phyloP scores from a whole-genome alignment of 176 grass and related monocot genomes.

The Cocos nucifera region DNA sequence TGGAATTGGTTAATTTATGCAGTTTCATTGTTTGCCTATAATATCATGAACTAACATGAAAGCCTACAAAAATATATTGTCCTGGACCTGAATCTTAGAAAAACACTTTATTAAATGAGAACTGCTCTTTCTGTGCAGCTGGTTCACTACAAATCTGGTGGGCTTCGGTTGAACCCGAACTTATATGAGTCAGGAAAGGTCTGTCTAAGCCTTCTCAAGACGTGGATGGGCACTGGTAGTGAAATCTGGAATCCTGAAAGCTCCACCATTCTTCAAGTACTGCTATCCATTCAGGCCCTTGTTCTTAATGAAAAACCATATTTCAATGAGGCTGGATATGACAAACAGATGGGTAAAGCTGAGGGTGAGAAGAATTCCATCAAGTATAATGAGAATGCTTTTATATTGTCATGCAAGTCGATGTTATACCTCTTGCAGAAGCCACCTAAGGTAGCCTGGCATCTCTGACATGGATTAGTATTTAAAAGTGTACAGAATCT shows the following conservation, averaged over 20 bases:
- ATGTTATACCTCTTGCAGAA: conserved; percentile 57
- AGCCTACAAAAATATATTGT: too few relatives aligned
- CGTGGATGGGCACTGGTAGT: conserved; percentile 49
- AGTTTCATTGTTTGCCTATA: too few relatives aligned
- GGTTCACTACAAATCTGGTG: conserved; percentile 70
- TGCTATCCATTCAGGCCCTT: conserved; percentile 69
- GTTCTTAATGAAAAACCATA: conserved; percentile 78
- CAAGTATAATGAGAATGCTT: conserved; percentile 50
- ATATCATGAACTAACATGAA: too few relatives aligned
- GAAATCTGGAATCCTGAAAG: conserved; percentile 58
- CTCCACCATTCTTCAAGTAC: conserved; percentile 62
- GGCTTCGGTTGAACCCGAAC: conserved; percentile 78
- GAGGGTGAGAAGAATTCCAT: conserved; percentile 46
- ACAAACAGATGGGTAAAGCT: conserved; percentile 24
- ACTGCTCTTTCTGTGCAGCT: conserved; percentile 23
- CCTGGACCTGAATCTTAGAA: too few relatives aligned
- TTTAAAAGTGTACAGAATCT: too few relatives aligned
- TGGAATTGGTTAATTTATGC: too few relatives aligned
- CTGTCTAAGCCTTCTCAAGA: conserved; percentile 84
- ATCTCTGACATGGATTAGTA: too few relatives aligned
- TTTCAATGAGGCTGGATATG: conserved; percentile 66
- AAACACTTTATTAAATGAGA: too few relatives aligned
- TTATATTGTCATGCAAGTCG: conserved; percentile 69
- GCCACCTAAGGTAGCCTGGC: conserved; percentile 48
- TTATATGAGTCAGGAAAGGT: conserved; percentile 61